Percentiles rank a stretch among this genome's conserved stretches.
phyloP scores from a whole-genome alignment of 768 basidiomycete genomes.

The Amanita exitialis region DNA sequence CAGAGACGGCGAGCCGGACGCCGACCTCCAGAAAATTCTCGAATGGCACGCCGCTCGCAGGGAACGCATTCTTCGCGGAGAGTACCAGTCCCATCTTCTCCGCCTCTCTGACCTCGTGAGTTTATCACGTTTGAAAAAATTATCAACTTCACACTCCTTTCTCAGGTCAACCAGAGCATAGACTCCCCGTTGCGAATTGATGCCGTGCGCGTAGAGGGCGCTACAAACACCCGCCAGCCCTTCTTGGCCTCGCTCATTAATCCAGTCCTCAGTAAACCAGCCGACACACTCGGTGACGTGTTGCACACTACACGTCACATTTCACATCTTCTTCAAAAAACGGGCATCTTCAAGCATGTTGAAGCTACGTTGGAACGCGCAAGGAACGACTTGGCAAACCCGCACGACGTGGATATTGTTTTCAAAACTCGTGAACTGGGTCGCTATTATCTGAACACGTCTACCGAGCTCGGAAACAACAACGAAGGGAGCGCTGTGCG shows the following conservation, averaged over 20 bases:
- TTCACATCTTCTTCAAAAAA: conserved; percentile 51
- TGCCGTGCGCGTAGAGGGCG: conserved; percentile 76
- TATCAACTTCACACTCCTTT: not conserved
- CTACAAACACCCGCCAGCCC: conserved; percentile 58
- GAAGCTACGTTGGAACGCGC: conserved; percentile 54
- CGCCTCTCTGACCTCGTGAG: conserved; percentile 58
- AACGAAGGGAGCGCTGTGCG: conserved; percentile 89
- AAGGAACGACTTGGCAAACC: conserved; percentile 38
- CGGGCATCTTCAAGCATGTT: conserved; percentile 70
- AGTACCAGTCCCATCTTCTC: conserved; percentile 64
- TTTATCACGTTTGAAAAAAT: conserved; percentile 4
- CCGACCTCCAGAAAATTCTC: conserved; percentile 43
- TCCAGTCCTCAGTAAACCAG: conserved; percentile 35
- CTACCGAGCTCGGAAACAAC: conserved; percentile 88
- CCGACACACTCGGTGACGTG: conserved; percentile 48
- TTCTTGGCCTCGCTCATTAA: conserved; percentile 77
- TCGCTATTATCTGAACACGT: conserved; percentile 65
- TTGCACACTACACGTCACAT: conserved; percentile 63
- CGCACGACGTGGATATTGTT: conserved; percentile 69
- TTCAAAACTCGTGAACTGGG: conserved; percentile 71
- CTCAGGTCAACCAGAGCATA: conserved; percentile 59
- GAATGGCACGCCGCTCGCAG: conserved; percentile 75
- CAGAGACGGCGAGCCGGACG: conserved; percentile 44
- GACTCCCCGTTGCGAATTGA: conserved; percentile 58
- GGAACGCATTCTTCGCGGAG: conserved; percentile 54